Base-by-base conservation (phyloP, 176 grass and related monocot genomes). In the Triticum turgidum region DNA sequence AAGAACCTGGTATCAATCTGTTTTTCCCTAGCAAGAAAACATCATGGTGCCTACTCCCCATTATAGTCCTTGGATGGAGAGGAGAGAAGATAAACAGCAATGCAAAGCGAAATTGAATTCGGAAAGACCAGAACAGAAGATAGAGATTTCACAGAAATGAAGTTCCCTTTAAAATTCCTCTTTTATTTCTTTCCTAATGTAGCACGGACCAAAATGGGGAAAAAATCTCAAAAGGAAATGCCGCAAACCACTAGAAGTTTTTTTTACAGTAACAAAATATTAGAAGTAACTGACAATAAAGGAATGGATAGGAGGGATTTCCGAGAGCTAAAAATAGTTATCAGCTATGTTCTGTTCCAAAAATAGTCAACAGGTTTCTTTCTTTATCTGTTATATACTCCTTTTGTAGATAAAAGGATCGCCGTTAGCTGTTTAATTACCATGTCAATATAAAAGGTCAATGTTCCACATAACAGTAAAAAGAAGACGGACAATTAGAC, bases 281-380 rank as follows among this genome's bases (percentile, higher is more conserved):
- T 71, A 80, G 45, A 91, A 61, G 24, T 76, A 69, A 38, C 47
- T 52, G 67, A 51, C 12, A 34, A 76, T 52, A 79, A 67, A 32
- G 42, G 69, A 63, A 77, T 21, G 84, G 84, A 11, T 66, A 51
- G 63, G 47, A 86, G 76, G 22, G 18, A 42, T 79, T 79, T 52
- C n/a, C 75, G 47, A 83, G 33, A 83, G 59, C 70, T 86, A 87
- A 90, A 83, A 79, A 79, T 90, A 83, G 89, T 77, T 73, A 72
- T 47, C 58, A 63, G 51, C 5, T 20, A 74, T 33, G 15, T 33
- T 81, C 27, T 61, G 72, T 75, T 76, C 79, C 71, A 73, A 87
- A 79, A 83, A 73, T 87, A 87, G 80, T 82, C 9, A 54, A 49
- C 13, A 15, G 59, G 22, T 85, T 76, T 51, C 61, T 44, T 75